Evolutionary conservation across 192 early-diverging fungal genomes (phyloP).

Genomic region (Podila verticillata): DNA sequence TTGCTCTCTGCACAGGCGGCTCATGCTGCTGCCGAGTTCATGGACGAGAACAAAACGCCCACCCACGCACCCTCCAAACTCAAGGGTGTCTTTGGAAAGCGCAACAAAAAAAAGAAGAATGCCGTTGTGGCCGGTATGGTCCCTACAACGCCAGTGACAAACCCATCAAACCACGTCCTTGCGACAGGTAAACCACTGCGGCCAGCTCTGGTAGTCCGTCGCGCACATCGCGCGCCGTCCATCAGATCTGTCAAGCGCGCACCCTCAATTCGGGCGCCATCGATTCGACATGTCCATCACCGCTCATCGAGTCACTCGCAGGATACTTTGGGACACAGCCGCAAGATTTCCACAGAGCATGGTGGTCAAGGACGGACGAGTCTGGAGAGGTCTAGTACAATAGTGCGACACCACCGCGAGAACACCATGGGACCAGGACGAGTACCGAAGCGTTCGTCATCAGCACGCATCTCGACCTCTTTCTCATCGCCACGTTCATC

Average conservation of each 20-base stretch:
- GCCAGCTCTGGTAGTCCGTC: constrained; percentile 13
- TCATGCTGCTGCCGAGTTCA: neutral
- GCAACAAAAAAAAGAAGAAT: constrained; percentile 18
- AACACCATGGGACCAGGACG: no score
- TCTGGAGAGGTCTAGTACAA: neutral
- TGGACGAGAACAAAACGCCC: neutral
- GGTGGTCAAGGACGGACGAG: neutral
- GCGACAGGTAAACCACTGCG: constrained; percentile 9
- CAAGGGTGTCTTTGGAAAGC: constrained; percentile 33
- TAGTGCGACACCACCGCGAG: no score
- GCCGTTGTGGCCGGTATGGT: neutral
- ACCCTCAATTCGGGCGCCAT: neutral
- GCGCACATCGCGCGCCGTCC: constrained; percentile 8
- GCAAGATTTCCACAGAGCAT: neutral
- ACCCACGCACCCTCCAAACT: constrained; percentile 12
- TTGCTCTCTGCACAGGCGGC: constrained; percentile 9
- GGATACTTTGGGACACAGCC: neutral
- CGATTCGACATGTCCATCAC: neutral
- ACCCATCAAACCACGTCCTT: neutral
- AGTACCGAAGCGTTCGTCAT: no score
- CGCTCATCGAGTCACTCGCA: neutral
- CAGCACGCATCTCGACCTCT: neutral
- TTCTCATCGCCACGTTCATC: neutral
- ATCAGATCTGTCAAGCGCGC: constrained; percentile 13
- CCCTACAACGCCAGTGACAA: neutral